phyloP scores from a whole-genome alignment of 2,329 filamentous ascomycete genomes.

The Phyllosticta capitalensis region DNA sequence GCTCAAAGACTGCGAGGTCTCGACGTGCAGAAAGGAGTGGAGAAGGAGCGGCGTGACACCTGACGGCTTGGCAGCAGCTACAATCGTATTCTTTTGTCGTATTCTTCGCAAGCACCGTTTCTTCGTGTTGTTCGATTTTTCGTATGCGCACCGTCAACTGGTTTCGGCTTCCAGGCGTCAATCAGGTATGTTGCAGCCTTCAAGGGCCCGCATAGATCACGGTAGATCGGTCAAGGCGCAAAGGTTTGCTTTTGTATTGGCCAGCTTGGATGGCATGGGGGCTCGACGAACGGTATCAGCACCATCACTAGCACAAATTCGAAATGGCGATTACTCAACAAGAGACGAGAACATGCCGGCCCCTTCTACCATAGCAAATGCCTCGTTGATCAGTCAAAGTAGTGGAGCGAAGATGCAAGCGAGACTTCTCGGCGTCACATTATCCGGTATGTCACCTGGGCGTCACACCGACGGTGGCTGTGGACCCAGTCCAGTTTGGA shows the following conservation, averaged over 20 bases:
- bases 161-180: background rate
- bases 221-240: background rate
- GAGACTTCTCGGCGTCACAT: background rate
- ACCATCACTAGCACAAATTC: background rate
- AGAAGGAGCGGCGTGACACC: background rate
- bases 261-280: background rate
- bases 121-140: background rate
- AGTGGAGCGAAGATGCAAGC: background rate
- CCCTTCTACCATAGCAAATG: background rate
- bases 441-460: background rate
- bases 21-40: constrained; percentile 34
- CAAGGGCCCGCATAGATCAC: background rate
- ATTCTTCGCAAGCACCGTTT: background rate
- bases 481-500: background rate
- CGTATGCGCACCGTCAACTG: background rate
- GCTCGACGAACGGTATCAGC: background rate
- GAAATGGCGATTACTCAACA: background rate
- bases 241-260: background rate
- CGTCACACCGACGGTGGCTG: background rate
- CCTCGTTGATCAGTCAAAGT: background rate
- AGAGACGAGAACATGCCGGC: background rate
- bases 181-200: background rate
- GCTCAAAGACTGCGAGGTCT: constrained; percentile 59
- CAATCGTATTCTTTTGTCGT: background rate
- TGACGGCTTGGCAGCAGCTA: background rate